Evolutionary conservation across 78 protist genomes (phyloP), one percentile per base, ranked within the genome.

Genomic region (Polysphondylium violaceum): DNA sequence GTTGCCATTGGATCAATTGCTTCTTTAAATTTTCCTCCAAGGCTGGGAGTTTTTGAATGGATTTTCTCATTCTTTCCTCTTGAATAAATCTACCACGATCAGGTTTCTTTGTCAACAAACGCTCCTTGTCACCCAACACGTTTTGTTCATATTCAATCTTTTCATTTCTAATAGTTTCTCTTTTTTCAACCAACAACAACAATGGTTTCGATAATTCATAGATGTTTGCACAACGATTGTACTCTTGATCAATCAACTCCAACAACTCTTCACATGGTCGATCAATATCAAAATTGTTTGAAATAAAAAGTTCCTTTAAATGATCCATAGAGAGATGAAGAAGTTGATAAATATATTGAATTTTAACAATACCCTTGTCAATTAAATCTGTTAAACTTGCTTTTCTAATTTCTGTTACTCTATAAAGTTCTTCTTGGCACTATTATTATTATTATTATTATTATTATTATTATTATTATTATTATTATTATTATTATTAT

Each of bases 61-160:
- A 63, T 33, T 73, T 83, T 38, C 91, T 51, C 11, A 83, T 38
- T 5, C 33, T 74, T 50, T 83, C 76, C 43, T 83, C 91, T 33
- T 83, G 76, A 31, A 65, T 60, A 50, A 83, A 83, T 67, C 91
- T 67, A 38, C 59, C 71, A 59, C 91, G 77, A 69, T 83, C 91
- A 31, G 69, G 69, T 44, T 83, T 83, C 31, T 83, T 83, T 14
- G 60, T 44, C 19, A 83, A 36, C 27, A 83, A 59, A 53, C 91
- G 67, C 31, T 83, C 91, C 38, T 83, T 83, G n/a, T 83, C 91
- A 19, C 91, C 91, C 8, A 83, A n/a, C 9, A 83, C 76, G 55
- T 27, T 83, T 43, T 83, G 91, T 50, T 83, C 91, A 19, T 83
- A 83, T 43, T 83, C 79, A 0, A 83, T 83, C 67, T 83, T 83